Base-by-base conservation (phyloP, 1,284 basidiomycete species). In the Malassezia caprae region DNA sequence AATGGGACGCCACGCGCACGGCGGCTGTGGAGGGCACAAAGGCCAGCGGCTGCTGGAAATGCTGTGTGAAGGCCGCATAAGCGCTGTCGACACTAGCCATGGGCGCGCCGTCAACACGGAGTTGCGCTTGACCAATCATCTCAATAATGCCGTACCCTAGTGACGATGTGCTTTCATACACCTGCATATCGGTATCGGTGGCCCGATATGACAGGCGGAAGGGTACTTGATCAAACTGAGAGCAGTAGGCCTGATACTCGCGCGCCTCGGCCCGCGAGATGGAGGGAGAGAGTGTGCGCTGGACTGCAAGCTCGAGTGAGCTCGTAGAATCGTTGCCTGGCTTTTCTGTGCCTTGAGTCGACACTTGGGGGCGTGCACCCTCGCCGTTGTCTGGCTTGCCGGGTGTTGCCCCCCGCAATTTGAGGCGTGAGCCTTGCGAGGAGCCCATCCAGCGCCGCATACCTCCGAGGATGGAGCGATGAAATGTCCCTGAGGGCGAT, bases 191-290 rank as follows among this genome's bases (percentile, higher is more conserved):
- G 2, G 40, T 35, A 27, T 48, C 55, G 12, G 41, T 31, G 8
- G 47, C 35, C 15, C 49, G 49, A 2, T 51, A 23, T n/a, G 47
- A 28, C 4, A 30, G 24, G 11, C 41, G 44, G 32, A 52, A 51
- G 3, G 37, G 24, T 19, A 50, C 11, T 5, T 50, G 24, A 12
- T 32, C 26, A 27, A 57, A 57, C 41, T 57, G 55, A 8, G 44
- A 35, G 13, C 44, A 35, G 15, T 57, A 57, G 8, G 40, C 43
- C 8, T 40, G 44, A 30, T 57, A 57, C 35, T 57, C 55, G 39
- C 50, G 55, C 28, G 43, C 21, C 26, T 57, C 55, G 15, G 51
- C 42, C 17, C 48, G 50, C 4, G 55, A 47, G n/a, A 57, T 51
- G 12, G 11, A 24, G 13, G 55, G 55, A 7, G 31, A 11, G 23